Base-by-base conservation (phyloP, 441 rosid genomes). In the Gossypium davidsonii region DNA sequence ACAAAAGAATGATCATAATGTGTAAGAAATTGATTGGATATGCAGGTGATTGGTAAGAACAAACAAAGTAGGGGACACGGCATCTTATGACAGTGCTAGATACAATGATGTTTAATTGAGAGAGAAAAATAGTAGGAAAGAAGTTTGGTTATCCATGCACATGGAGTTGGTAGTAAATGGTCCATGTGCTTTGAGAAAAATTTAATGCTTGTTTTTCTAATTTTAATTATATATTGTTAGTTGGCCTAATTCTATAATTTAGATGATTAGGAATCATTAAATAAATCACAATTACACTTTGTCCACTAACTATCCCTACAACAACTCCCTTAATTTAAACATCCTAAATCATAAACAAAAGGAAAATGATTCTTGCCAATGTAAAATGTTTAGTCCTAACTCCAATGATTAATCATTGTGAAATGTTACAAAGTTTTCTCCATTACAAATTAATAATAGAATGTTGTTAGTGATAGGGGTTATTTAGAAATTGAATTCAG, bases 221-320 rank as follows among this genome's bases (percentile, higher is more conserved):
- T 11, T 17, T 14, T 18, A 21, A 11, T 37, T 42, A 25, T 17
- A 7, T 39, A 9, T 5, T 23, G 74, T 65, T 58, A 15, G 77
- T 64, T 79, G 79, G 57, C 51, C 73, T 61, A 74, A 76, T 71
- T 67, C 51, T 10, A 60, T 23, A 39, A 42, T 6, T 58, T 11
- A 34, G 14, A 52, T 18, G 60, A 31, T 69, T 55, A 57, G 55
- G 55, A 58, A 55, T 77, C 42, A 52, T 68, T 42, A 31, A 60
- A 73, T 9, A 42, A 61, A 61, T 18, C 26, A 28, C 14, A 68
- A 68, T 48, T 26, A 26, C 71, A 67, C 59, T 26, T 51, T 51
- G 73, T 37, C 73, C 73, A 12, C 64, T 70, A 51, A 25, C n/a
- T 25, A 67, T 28, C 21, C 20, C 9, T 48, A 20, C 4, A n/a